Evolutionary conservation across 441 rosid genomes (phyloP), one percentile per base, ranked within the genome.

Genomic region (Eugenia klotzschiana): DNA sequence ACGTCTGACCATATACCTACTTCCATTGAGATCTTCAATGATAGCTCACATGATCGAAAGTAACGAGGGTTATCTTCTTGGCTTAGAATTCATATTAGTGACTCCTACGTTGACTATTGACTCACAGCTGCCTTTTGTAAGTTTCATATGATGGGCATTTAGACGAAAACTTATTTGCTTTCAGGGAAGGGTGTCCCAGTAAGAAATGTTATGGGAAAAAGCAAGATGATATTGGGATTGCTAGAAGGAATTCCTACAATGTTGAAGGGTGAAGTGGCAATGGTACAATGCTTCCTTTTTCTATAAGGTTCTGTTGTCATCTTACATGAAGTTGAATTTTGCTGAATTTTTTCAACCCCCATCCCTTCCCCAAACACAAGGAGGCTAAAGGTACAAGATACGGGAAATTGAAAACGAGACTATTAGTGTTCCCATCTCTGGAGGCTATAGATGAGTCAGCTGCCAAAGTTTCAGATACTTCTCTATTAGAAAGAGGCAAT

Each of bases 201-300:
- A 79, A 91, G 99, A 88, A 89, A 91, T 82, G 93, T 96, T 57
- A 82, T 94, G 88, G 98, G 99, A 55, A 97, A 95, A 92, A 96
- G 98, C 88, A 96, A 97, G 92, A 88, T 96, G 91, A 79, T 97
- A 11, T 82, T 94, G 86, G 99, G 99, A 84, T 89, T 97, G 87
- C 88, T 97, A 7, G 96, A 97, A 89, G 98, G 99, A 84, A 91
- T 97, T 83, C 92, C 98, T 33, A 92, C 99, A 13, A 97, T 96
- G 99, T 87, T 90, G 84, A 96, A 90, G 97, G 96, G 94, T 83
- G 99, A 96, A 94, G 93, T 94, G 81, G 94, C 99, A 10, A 93
- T 94, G 99, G 99, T 96, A 94, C 83, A 86, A 37, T 74, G 83
- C 58, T 57, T n/a, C 20, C 69, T 69, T 43, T 41, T 72, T 33